Evolutionary conservation across 2,329 filamentous ascomycete genomes (phyloP).

Genomic region (Pseudogymnoascus sp.): DNA sequence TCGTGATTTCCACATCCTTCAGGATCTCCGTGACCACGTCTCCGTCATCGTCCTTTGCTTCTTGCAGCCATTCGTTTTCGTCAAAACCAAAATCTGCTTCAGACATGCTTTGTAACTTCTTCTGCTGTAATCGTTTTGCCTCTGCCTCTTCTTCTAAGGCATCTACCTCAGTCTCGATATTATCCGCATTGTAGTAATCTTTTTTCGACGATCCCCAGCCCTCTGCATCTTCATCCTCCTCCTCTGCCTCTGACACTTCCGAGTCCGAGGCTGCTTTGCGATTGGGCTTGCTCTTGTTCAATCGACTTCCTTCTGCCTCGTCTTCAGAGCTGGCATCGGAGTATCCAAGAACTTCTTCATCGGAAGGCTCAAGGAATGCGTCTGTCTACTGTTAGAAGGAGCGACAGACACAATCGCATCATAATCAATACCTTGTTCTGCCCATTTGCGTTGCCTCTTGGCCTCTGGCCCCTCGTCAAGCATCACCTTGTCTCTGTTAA

Average conservation of each 20-base stretch:
- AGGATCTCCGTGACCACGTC: slow-evolving; percentile 79
- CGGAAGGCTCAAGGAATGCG: slow-evolving; percentile 50
- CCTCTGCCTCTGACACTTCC: slow-evolving; percentile 49
- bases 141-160: slow-evolving; percentile 90
- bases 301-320: slow-evolving; percentile 24
- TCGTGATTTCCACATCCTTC: slow-evolving; percentile 72
- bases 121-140: slow-evolving; percentile 79
- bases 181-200: slow-evolving; percentile 89
- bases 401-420: slow-evolving; percentile 14
- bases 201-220: slow-evolving; percentile 84
- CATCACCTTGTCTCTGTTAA: slow-evolving; percentile 77
- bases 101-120: slow-evolving; percentile 80
- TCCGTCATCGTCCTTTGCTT: slow-evolving; percentile 42
- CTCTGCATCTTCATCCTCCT: slow-evolving; percentile 50
- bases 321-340: slow-evolving; percentile 38
- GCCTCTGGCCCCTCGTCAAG: slow-evolving; percentile 73
- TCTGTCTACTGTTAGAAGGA: slow-evolving; percentile 30
- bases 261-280: slow-evolving; percentile 49
- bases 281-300: slow-evolving; percentile 39
- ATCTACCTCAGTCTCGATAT: slow-evolving; percentile 55
- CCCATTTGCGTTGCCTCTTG: slow-evolving; percentile 65
- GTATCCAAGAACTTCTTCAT: slow-evolving; percentile 53
- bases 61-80: slow-evolving; percentile 72
- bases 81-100: slow-evolving; percentile 93
- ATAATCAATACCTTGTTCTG: slow-evolving; percentile 56